These are phyloP conservation scores for Filobasidium uniguttulatum DNA, from an alignment of 1,284 basidiomycete genomes.

Conservation along the genomic window DNA sequence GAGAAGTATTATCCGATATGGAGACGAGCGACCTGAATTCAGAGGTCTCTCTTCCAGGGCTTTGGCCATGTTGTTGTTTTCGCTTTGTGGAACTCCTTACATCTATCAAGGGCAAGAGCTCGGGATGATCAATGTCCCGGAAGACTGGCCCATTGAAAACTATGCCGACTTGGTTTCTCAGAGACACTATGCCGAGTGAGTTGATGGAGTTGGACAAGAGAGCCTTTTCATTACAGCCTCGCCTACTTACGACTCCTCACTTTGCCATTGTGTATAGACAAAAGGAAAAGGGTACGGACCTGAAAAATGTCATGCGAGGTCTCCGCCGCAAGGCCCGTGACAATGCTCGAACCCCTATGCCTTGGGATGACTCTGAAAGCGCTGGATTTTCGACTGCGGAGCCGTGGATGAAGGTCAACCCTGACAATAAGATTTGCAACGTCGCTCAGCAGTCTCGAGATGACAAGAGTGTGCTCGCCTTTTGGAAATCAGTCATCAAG, in stretches of 20 bases:
- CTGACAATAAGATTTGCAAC: constrained; percentile 53
- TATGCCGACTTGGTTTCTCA: too few relatives aligned
- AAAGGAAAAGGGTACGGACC: constrained; percentile 40
- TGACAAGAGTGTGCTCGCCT: constrained; percentile 43
- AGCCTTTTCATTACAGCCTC: background rate
- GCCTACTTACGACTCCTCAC: background rate
- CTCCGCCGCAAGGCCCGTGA: constrained; percentile 55
- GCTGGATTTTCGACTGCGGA: constrained; percentile 49
- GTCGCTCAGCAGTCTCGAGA: constrained; percentile 43
- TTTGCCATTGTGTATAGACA: constrained; percentile 30
- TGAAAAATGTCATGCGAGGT: constrained; percentile 46
- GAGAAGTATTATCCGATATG: constrained; percentile 51
- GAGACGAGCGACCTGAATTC: constrained; percentile 46
- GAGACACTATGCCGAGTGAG: constrained; percentile 17
- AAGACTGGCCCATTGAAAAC: constrained; percentile 27
- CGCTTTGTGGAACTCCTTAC: constrained; percentile 24
- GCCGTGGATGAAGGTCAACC: constrained; percentile 65
- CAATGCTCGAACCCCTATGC: constrained; percentile 39
- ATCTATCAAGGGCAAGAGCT: constrained; percentile 21
- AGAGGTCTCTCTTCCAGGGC: constrained; percentile 48
- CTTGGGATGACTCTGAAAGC: constrained; percentile 49
- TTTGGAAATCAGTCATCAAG: constrained; percentile 47
- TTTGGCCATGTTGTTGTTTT: constrained; percentile 47
- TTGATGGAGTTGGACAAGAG: constrained; percentile 3
- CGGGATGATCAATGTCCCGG: constrained; percentile 31